Base-by-base conservation (phyloP, 306 rosid genomes). In the Malus orientalis region DNA sequence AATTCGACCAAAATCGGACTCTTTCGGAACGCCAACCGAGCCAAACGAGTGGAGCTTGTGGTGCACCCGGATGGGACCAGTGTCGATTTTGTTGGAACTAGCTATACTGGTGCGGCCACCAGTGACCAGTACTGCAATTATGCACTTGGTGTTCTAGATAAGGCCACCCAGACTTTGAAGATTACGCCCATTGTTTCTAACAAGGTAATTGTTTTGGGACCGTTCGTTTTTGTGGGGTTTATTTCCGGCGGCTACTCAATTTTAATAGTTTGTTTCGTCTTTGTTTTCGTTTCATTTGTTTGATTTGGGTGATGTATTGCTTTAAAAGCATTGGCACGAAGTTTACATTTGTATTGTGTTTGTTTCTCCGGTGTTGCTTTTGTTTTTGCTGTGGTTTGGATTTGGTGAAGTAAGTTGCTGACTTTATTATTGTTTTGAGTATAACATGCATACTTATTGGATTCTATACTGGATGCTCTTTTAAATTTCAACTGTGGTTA, bases 31-130 rank as follows among this genome's bases (percentile, higher is more conserved):
- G 72, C 45, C 81, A 78, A 38, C 47, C 75, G 74, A 85, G 60
- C 85, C 33, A 87, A 83, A 62, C 92, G 97, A 81, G 67, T 89
- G 83, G 86, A 95, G 85, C 70, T 92, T 64, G 93, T 90, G 71
- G 97, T 90, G 29, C 84, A 82, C 77, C 92, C 99, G 42, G 61
- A 75, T 20, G 86, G 76, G 38, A 74, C 92, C 12, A 63, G 81
- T 0, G 96, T 90, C 19, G 93, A 95, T 78, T 95, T 92, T 29
- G 97, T 95, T 1, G 99, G 99, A 18, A 81, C 91, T 4, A 95
- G 78, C 78, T 88, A 90, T 67, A 30, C 88, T 1, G 97, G 97
- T 0, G 99, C 92, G 83, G 97, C 97, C 20, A 84, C 87, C 0
- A 85, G 89, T 53, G 91, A 90, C 73, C 87, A 87, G 30, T 76